Evolutionary conservation across 345 rosid species (phyloP), one percentile per base, ranked within the genome.

Genomic region (Populus alba): DNA sequence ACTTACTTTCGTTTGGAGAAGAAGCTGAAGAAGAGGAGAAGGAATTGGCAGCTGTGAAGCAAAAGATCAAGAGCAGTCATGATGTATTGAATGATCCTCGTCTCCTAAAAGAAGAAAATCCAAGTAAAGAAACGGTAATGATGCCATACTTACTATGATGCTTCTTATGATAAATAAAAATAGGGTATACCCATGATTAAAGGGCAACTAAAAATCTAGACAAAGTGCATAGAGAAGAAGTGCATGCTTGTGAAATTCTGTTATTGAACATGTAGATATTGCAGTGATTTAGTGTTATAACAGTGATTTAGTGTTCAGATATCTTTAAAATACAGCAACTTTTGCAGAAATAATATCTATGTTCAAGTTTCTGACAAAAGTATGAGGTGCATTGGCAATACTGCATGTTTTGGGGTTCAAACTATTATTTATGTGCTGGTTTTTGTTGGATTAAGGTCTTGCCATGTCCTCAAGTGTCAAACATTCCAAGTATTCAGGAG

Each of bases 1-100:
- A 88, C 84, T 77, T 96, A 85, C 98, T 96, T 61, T 96, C 99
- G 25, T 94, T 94, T 66, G 99, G 99, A 69, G 99, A 96, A 78
- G 99, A 94, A 86, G 99, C 95, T 73, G 99, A 94, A 85, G 97
- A 94, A 83, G 98, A 94, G 80, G 97, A 92, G 86, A 96, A 91
- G 79, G 94, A 91, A 83, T 80, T 96, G 69, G 93, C 88, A 63
- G 81, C 86, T 59, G 86, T 86, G 13, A 91, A 91, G 82, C 89
- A 88, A 85, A 96, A 92, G 87, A 96, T 92, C 49, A 94, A 85
- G 91, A 96, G 97, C 84, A 94, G 99, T 82, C 98, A 96, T 77
- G 98, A 96, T 77, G 98, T 94, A 74, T 83, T 96, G 84, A 89
- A 92, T 76, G 97, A 96, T 87, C 98, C 98, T 80, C 97, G 94